phyloP scores from a whole-genome alignment of 1,284 basidiomycete species.

The Ganoderma multipileum region DNA sequence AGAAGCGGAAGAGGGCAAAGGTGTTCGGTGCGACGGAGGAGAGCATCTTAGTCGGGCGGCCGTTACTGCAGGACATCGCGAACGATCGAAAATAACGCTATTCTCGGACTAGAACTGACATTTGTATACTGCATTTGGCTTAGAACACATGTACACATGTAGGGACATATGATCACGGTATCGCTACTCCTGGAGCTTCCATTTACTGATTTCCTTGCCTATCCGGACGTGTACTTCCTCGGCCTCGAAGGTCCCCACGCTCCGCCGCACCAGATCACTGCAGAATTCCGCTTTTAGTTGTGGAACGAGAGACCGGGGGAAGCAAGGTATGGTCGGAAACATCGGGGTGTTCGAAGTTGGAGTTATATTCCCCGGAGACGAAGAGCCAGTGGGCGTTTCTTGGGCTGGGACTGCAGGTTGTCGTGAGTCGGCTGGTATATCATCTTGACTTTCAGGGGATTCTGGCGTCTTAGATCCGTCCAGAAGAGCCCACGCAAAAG shows the following conservation, averaged over 20 bases:
- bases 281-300: slow-evolving; percentile 56
- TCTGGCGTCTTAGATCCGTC: slow-evolving; percentile 19
- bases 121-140: neutral
- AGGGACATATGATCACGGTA: neutral
- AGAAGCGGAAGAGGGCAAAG: slow-evolving; percentile 39
- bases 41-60: slow-evolving; percentile 58
- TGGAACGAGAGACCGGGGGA: slow-evolving; percentile 57
- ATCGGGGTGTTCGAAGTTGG: neutral
- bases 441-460: neutral
- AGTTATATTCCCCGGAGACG: neutral
- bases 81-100: slow-evolving; percentile 41
- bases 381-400: no score
- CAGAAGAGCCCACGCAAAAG: slow-evolving; percentile 81
- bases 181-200: slow-evolving; percentile 36
- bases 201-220: slow-evolving; percentile 64
- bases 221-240: slow-evolving; percentile 65
- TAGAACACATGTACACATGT: neutral
- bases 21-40: slow-evolving; percentile 42
- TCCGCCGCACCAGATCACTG: slow-evolving; percentile 44
- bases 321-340: slow-evolving; percentile 55
- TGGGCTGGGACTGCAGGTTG: neutral
- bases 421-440: neutral
- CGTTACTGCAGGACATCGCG: slow-evolving; percentile 64
- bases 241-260: slow-evolving; percentile 57
- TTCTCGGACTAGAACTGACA: neutral